phyloP scores from a whole-genome alignment of 371 early-diverging fungal species.

The Rhizopus delemar region DNA sequence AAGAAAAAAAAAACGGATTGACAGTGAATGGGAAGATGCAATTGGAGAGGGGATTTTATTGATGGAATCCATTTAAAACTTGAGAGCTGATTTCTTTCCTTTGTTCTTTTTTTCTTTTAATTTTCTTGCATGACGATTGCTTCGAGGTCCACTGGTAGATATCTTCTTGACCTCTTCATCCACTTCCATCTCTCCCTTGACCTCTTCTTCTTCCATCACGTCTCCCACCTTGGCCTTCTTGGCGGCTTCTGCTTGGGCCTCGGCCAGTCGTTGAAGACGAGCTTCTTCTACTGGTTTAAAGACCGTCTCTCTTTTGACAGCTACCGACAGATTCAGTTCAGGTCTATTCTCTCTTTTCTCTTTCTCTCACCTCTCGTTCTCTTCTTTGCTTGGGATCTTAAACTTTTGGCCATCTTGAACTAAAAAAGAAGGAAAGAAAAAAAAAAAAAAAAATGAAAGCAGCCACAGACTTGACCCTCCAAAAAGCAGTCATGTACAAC shows the following conservation, averaged over 20 bases:
- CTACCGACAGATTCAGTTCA: conserved; percentile 19
- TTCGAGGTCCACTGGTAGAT: conserved; percentile 45
- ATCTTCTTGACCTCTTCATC: conserved; percentile 26
- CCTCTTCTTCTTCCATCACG: conserved; percentile 30
- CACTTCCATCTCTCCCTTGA: not conserved
- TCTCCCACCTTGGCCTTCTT: conserved; percentile 37
- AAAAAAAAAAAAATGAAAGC: not conserved
- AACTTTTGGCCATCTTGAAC: conserved; percentile 42
- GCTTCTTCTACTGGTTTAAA: conserved; percentile 51
- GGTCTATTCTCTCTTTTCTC: not conserved
- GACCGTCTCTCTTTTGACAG: conserved; percentile 46
- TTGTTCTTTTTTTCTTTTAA: conserved; percentile 40
- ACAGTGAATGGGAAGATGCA: no score
- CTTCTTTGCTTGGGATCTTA: conserved; percentile 48
- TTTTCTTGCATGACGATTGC: conserved; percentile 36
- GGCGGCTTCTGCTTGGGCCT: conserved; percentile 49
- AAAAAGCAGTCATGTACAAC: not conserved
- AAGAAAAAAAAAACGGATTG: no score
- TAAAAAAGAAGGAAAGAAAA: not conserved
- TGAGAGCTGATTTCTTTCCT: conserved; percentile 21
- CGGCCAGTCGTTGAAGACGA: conserved; percentile 46
- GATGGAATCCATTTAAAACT: conserved; percentile 18
- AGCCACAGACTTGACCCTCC: not conserved
- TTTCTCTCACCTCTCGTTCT: conserved; percentile 36
- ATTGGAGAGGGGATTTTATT: no score